A percentile compares a stretch with the other conserved stretches of the same genome.
These are phyloP conservation scores for Monosporascus ibericus DNA, from an alignment of 2,329 filamentous ascomycete genomes.

Conservation along the genomic window DNA sequence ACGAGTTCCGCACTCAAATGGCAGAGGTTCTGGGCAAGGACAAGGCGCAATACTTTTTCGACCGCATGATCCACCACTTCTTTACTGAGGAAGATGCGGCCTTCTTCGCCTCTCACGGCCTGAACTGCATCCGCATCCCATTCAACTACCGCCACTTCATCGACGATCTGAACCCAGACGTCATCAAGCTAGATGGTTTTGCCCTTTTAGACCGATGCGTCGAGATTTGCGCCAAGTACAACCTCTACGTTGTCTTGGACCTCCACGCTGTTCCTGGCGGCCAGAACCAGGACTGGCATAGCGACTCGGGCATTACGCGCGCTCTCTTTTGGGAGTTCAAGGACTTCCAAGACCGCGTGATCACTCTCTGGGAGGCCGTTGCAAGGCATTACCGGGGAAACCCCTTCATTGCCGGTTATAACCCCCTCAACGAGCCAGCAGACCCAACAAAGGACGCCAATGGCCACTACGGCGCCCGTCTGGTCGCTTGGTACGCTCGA, in stretches of 20 bases:
- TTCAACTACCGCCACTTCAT: conserved; percentile 53
- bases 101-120: conserved; percentile 45
- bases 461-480: no score
- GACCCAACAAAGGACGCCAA: no score
- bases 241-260: conserved; percentile 35
- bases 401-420: no score
- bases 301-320: conserved; percentile 26
- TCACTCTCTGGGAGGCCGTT: conserved; percentile 34
- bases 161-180: conserved; percentile 39
- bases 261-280: conserved; percentile 36
- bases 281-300: conserved; percentile 14
- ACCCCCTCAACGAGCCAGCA: no score
- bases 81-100: conserved; percentile 49
- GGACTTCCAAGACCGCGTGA: conserved; percentile 33
- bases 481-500: no score
- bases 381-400: no score
- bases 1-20: conserved; percentile 45
- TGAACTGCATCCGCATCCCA: conserved; percentile 53
- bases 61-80: conserved; percentile 47
- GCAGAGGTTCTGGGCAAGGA: conserved; percentile 44
- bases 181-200: conserved; percentile 40
- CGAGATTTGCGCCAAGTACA: conserved; percentile 31
- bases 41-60: conserved; percentile 52
- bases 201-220: conserved; percentile 40
- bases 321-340: conserved; percentile 37